Evolutionary conservation across 352 stramenopile genomes (phyloP).

Genomic region (Phytophthora citricola): DNA sequence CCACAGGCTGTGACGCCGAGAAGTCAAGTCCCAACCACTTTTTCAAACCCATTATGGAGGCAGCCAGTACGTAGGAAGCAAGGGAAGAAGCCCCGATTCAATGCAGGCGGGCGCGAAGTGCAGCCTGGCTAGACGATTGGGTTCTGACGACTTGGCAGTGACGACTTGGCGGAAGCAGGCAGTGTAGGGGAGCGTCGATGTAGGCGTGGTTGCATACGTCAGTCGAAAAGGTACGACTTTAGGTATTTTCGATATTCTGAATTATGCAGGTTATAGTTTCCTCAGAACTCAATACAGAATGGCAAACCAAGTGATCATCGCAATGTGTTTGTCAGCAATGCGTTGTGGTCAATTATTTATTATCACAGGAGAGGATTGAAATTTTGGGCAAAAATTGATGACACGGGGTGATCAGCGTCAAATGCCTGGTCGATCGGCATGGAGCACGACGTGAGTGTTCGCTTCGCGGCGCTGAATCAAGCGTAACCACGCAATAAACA

Average conservation of each 20-base stretch:
- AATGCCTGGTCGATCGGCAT: neutral
- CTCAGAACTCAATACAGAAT: neutral
- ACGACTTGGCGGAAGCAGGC: slow-evolving; percentile 1
- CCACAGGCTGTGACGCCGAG: slow-evolving; percentile 41
- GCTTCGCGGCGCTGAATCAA: neutral
- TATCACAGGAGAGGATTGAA: neutral
- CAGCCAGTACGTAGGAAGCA: slow-evolving; percentile 5
- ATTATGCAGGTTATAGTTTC: neutral
- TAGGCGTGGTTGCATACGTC: slow-evolving; percentile 23
- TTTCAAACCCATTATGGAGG: slow-evolving; percentile 60
- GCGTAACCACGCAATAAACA: neutral
- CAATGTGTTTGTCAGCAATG: neutral
- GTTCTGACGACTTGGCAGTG: slow-evolving; percentile 4
- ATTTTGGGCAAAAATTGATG: neutral
- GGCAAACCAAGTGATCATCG: neutral
- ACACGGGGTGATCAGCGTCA: too few species aligned
- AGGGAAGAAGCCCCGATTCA: neutral
- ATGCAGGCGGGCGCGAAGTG: neutral
- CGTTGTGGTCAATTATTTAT: neutral
- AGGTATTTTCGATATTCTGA: neutral
- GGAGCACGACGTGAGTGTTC: neutral
- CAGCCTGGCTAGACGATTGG: slow-evolving; percentile 1
- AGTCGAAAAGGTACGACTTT: slow-evolving; percentile 18
- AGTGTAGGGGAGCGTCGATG: slow-evolving; percentile 18
- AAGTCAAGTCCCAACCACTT: slow-evolving; percentile 66